Evolutionary conservation across 768 basidiomycete genomes (phyloP).

Genomic region (Lentinus brumalis): DNA sequence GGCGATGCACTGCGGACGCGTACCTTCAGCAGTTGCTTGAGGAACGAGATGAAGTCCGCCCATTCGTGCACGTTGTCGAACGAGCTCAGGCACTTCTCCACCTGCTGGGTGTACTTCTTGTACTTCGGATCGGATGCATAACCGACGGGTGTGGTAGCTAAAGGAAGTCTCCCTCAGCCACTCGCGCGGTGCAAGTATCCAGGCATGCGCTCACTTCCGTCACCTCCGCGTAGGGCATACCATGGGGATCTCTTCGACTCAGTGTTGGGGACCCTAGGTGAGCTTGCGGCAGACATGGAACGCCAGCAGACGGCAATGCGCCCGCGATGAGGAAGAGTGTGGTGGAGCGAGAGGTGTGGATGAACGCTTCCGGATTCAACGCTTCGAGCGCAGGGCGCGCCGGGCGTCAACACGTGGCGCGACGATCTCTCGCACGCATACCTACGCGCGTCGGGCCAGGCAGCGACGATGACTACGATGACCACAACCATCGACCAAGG

Average conservation of each 20-base stretch:
- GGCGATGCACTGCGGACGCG: slow-evolving; percentile 1
- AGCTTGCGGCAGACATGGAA: slow-evolving; percentile 17
- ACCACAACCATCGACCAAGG: too few species aligned
- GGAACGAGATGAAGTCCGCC: slow-evolving; percentile 98
- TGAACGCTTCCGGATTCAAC: neutral
- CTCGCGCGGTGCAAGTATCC: neutral
- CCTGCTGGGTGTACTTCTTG: slow-evolving; percentile 90
- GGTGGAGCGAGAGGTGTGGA: neutral
- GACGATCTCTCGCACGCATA: too few species aligned
- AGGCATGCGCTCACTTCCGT: slow-evolving; percentile 14
- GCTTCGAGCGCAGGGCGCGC: neutral
- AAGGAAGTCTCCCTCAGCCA: neutral
- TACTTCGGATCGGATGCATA: slow-evolving; percentile 87
- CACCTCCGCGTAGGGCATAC: slow-evolving; percentile 19
- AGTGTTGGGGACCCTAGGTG: slow-evolving; percentile 11
- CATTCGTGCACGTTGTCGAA: slow-evolving; percentile 98
- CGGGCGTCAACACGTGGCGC: slow-evolving; percentile 25
- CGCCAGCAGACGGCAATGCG: neutral
- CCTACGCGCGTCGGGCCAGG: too few species aligned
- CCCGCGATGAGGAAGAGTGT: neutral
- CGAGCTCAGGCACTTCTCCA: slow-evolving; percentile 89
- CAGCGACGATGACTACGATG: too few species aligned
- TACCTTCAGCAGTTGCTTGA: slow-evolving; percentile 92
- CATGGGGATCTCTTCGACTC: slow-evolving; percentile 15
- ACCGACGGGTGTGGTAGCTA: slow-evolving; percentile 53